Evolutionary conservation across 305 asterid genomes (phyloP).

Genomic region (Fraxinus paxiana): DNA sequence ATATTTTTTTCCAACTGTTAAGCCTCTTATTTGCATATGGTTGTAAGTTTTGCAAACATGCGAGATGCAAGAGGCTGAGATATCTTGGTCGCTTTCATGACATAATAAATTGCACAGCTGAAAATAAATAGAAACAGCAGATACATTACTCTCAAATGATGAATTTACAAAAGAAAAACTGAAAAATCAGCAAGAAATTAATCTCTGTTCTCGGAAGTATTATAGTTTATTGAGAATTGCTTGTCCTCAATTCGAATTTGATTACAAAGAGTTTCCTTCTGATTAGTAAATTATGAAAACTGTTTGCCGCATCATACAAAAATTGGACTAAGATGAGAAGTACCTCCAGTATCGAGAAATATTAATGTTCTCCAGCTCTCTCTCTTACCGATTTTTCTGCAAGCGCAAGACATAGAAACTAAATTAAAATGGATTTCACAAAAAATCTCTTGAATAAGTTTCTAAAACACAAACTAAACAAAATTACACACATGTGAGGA

Average conservation of each 20-base stretch:
- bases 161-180: background rate
- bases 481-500: background rate
- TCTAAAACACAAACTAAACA: background rate
- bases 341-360: slow-evolving; percentile 24
- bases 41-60: background rate
- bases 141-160: background rate
- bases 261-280: background rate
- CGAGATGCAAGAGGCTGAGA: slow-evolving; percentile 5
- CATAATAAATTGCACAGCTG: background rate
- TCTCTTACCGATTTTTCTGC: slow-evolving; percentile 38
- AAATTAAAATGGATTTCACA: background rate
- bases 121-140: background rate
- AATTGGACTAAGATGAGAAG: background rate
- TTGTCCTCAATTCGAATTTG: background rate
- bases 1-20: background rate
- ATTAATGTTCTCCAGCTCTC: slow-evolving; percentile 31
- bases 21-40: background rate
- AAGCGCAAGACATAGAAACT: background rate
- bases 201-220: background rate
- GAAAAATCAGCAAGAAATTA: background rate
- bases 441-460: slow-evolving; percentile 10
- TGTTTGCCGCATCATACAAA: slow-evolving; percentile 7
- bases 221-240: background rate
- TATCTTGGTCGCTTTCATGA: background rate
- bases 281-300: background rate